phyloP scores from a whole-genome alignment of 1,284 basidiomycete genomes.

The Termitomyces sp. region DNA sequence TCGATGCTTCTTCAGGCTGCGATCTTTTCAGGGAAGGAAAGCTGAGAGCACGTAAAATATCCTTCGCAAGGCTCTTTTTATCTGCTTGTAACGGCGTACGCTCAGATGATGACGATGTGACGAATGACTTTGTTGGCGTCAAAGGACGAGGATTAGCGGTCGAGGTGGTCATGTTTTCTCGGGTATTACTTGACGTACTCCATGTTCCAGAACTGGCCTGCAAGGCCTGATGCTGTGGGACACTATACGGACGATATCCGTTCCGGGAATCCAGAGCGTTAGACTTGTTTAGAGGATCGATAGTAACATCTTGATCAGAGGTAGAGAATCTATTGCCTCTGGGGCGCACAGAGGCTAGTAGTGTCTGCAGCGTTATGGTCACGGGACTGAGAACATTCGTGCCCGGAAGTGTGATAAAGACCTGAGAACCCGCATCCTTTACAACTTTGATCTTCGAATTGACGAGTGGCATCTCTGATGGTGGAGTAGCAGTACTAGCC shows the following conservation, averaged over 20 bases:
- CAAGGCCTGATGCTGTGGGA: conserved; percentile 4
- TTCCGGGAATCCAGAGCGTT: neutral
- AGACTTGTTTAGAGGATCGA: neutral
- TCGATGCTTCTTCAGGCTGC: conserved; percentile 3
- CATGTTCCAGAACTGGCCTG: neutral
- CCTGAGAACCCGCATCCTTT: conserved; percentile 6
- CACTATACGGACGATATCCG: conserved; percentile 7
- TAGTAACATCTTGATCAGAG: neutral
- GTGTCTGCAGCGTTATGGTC: neutral
- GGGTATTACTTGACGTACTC: neutral
- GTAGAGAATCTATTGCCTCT: neutral
- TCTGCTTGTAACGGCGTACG: conserved; percentile 29
- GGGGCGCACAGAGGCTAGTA: neutral
- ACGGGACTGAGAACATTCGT: neutral
- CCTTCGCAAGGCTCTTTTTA: conserved; percentile 31
- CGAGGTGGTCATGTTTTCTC: neutral
- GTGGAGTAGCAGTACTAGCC: neutral
- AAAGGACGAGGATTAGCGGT: neutral
- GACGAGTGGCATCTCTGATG: conserved; percentile 3
- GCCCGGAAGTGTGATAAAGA: conserved; percentile 4
- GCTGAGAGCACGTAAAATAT: conserved; percentile 31
- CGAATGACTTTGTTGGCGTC: neutral
- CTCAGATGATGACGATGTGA: neutral
- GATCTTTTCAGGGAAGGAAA: conserved; percentile 8
- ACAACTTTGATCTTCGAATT: conserved; percentile 8